phyloP scores from a whole-genome alignment of 352 stramenopile genomes.

The Globisporangium spiculum region DNA sequence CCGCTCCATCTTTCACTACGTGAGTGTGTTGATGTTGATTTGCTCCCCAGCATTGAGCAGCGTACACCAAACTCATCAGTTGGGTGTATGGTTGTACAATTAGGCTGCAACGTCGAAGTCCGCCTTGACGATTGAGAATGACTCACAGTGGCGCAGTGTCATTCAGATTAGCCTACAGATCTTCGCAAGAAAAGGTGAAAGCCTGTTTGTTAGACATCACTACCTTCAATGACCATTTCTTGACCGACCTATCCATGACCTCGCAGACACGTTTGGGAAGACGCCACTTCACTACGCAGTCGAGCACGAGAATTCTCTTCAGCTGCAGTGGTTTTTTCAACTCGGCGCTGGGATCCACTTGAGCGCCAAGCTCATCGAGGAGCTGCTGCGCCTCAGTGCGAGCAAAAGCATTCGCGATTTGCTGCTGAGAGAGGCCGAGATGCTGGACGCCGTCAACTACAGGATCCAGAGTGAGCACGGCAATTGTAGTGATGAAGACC shows the following conservation, averaged over 20 bases:
- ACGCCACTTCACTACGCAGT: constrained; percentile 50
- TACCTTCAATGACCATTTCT: too few species aligned
- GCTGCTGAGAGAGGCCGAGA: constrained; percentile 39
- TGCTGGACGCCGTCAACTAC: constrained; percentile 31
- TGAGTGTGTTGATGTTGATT: constrained; percentile 19
- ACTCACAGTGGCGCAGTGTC: constrained; percentile 26
- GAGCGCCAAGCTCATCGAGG: constrained; percentile 26
- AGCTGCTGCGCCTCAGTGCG: constrained; percentile 28
- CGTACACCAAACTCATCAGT: not conserved
- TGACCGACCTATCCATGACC: not conserved
- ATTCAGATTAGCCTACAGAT: constrained; percentile 26
- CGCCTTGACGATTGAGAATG: constrained; percentile 13
- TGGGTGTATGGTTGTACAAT: not conserved
- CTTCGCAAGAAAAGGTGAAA: constrained; percentile 29
- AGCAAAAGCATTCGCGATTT: constrained; percentile 24
- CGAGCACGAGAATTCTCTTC: constrained; percentile 30
- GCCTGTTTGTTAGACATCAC: too few species aligned
- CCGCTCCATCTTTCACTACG: constrained; percentile 61
- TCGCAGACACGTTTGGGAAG: constrained; percentile 40
- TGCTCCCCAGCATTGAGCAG: not conserved
- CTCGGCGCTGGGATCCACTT: constrained; percentile 27
- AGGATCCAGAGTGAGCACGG: not conserved
- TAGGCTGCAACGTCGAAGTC: constrained; percentile 20
- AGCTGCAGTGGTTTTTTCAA: constrained; percentile 37
- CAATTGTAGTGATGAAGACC: not conserved